Percentiles rank a stretch among this genome's conserved stretches.
phyloP scores from a whole-genome alignment of 495 filamentous ascomycete genomes.

The Penicillium diatomitis region DNA sequence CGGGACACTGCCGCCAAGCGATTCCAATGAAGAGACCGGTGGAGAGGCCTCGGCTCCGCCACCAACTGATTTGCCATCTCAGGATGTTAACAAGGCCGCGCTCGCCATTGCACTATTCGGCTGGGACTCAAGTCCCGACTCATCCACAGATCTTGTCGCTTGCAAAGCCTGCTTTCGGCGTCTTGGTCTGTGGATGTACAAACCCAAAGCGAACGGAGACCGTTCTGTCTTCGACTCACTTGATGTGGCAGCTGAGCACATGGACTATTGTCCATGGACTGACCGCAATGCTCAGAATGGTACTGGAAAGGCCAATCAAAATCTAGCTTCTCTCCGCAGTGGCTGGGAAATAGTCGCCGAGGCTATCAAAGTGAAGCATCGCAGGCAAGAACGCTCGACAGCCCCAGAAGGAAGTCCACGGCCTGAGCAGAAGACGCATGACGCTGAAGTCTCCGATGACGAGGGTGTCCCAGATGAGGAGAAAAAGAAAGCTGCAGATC shows the following conservation, averaged over 20 bases:
- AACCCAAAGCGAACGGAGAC: slow-evolving; percentile 44
- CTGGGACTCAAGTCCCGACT: slow-evolving; percentile 67
- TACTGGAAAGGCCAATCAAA: slow-evolving; percentile 25
- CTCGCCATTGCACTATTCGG: slow-evolving; percentile 73
- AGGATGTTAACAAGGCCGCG: slow-evolving; percentile 51
- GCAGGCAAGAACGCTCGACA: slow-evolving; percentile 24
- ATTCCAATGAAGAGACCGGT: no score
- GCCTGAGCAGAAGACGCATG: slow-evolving; percentile 17
- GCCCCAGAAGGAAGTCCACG: slow-evolving; percentile 14
- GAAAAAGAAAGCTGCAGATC: slow-evolving; percentile 34
- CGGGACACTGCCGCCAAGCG: no score
- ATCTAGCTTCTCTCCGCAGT: slow-evolving; percentile 22
- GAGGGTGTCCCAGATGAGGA: slow-evolving; percentile 24
- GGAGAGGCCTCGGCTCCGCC: background rate
- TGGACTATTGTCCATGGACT: slow-evolving; percentile 78
- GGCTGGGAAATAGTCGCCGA: slow-evolving; percentile 40
- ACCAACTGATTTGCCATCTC: slow-evolving; percentile 5
- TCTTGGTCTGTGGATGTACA: slow-evolving; percentile 92
- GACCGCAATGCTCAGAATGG: slow-evolving; percentile 50
- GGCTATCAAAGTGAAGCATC: slow-evolving; percentile 32
- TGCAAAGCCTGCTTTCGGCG: slow-evolving; percentile 82
- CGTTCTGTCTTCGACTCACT: slow-evolving; percentile 50
- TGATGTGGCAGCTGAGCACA: slow-evolving; percentile 59
- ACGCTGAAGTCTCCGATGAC: slow-evolving; percentile 13
- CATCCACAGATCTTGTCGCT: slow-evolving; percentile 56